Evolutionary conservation across 768 basidiomycete species (phyloP).

Genomic region (Rhizopogon rudus): DNA sequence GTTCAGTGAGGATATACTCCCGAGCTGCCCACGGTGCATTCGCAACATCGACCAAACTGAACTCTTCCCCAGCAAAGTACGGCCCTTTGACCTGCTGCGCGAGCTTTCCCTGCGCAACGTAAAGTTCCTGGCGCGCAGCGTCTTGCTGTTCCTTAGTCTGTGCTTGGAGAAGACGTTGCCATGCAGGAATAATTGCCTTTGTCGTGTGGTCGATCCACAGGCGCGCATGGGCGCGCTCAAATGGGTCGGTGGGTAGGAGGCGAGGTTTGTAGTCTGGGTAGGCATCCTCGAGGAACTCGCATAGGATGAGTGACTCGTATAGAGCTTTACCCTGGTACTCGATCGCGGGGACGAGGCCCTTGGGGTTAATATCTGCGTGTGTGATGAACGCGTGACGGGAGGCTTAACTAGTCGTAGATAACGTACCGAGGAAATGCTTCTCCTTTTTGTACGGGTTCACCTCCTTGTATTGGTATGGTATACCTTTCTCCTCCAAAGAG

Average conservation of each 20-base stretch:
- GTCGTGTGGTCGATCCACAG: conserved; percentile 54
- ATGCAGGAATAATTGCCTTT: conserved; percentile 49
- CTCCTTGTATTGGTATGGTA: conserved; percentile 65
- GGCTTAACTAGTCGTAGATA: not conserved
- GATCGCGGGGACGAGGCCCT: conserved; percentile 62
- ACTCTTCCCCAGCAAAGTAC: conserved; percentile 52
- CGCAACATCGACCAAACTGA: conserved; percentile 48
- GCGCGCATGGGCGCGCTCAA: conserved; percentile 44
- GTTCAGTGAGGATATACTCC: conserved; percentile 44
- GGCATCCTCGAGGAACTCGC: conserved; percentile 65
- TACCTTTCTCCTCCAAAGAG: conserved; percentile 56
- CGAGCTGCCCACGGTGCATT: conserved; percentile 52
- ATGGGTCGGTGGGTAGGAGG: conserved; percentile 50
- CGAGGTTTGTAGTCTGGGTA: conserved; percentile 36
- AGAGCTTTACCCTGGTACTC: conserved; percentile 47
- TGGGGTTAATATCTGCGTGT: conserved; percentile 51
- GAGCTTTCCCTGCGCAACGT: conserved; percentile 31
- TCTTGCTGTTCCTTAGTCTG: conserved; percentile 33
- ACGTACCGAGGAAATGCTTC: conserved; percentile 45
- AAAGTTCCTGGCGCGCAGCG: conserved; percentile 31
- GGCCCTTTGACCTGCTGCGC: conserved; percentile 39
- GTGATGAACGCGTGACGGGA: not conserved
- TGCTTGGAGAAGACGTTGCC: conserved; percentile 41
- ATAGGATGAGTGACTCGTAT: conserved; percentile 60
- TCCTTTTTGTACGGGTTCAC: conserved; percentile 71